These are phyloP conservation scores for Hymenoscyphus linearis DNA, from an alignment of 2,329 filamentous ascomycete genomes.

Conservation along the genomic window DNA sequence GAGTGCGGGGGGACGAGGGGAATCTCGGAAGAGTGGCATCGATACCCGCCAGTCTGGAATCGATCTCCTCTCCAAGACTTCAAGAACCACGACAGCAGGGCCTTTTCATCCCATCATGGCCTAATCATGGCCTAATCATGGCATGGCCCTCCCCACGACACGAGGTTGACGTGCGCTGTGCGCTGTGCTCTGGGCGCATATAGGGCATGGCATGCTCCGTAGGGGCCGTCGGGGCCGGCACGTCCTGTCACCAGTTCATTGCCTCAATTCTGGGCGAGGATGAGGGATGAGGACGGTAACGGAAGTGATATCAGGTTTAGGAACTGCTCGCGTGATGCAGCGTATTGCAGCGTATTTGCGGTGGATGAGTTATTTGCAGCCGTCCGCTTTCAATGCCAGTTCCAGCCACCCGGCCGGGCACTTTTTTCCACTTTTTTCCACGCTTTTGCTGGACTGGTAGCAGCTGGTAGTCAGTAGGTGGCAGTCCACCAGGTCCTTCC, in stretches of 20 bases:
- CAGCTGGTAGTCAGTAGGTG: background rate
- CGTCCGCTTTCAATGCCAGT: background rate
- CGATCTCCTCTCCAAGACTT: background rate
- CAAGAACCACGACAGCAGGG: background rate
- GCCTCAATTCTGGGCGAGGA: background rate
- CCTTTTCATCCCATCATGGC: background rate
- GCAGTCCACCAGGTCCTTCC: no score
- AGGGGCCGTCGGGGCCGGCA: background rate
- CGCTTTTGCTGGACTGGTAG: background rate
- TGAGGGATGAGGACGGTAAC: background rate
- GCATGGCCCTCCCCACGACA: background rate
- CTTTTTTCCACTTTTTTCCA: background rate
- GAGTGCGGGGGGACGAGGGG: background rate
- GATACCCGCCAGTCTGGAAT: background rate
- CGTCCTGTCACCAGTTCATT: background rate
- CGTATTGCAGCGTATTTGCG: background rate
- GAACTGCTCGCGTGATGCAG: background rate
- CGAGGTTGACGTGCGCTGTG: no score
- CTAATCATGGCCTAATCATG: background rate
- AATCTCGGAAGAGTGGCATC: background rate
- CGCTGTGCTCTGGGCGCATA: background rate
- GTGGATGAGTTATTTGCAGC: background rate
- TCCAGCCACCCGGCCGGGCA: background rate
- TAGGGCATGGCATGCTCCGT: no score
- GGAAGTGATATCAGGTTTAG: background rate